These are phyloP conservation scores for Fusarium penzigii DNA, from an alignment of 2,329 filamentous ascomycete genomes.

Conservation along the genomic window DNA sequence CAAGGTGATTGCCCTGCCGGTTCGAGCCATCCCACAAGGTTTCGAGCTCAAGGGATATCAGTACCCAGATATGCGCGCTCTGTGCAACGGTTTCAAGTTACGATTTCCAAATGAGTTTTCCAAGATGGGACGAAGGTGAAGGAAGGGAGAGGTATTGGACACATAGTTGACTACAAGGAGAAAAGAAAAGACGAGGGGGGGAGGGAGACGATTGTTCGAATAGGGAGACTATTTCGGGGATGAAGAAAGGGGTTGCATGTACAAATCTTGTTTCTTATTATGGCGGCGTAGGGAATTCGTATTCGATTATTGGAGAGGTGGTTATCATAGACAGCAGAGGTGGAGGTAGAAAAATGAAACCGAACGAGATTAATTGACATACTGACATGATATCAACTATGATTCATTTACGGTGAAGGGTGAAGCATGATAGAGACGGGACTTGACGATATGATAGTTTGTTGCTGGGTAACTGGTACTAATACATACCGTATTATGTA, in stretches of 20 bases:
- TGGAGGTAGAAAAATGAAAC: background rate
- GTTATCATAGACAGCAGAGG: background rate
- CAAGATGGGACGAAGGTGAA: constrained; percentile 50
- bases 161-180: constrained; percentile 2
- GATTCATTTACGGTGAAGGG: background rate
- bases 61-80: constrained; percentile 91
- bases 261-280: background rate
- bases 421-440: too few relatives aligned
- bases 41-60: constrained; percentile 87
- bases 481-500: too few relatives aligned
- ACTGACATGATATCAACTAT: background rate
- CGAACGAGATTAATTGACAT: background rate
- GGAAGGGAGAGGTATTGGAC: constrained; percentile 20
- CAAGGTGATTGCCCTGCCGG: constrained; percentile 74
- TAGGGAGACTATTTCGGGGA: background rate
- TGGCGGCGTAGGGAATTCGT: background rate
- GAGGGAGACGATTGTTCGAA: background rate
- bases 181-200: background rate
- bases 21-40: constrained; percentile 89
- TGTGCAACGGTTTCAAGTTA: constrained; percentile 97
- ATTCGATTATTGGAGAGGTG: background rate
- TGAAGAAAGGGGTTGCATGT: background rate
- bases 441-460: too few relatives aligned
- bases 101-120: constrained; percentile 67
- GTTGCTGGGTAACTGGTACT: too few relatives aligned